A percentile compares a stretch with the other conserved stretches of the same genome.
phyloP scores from a whole-genome alignment of 2,329 filamentous ascomycete species.

The Xylaria sp. region DNA sequence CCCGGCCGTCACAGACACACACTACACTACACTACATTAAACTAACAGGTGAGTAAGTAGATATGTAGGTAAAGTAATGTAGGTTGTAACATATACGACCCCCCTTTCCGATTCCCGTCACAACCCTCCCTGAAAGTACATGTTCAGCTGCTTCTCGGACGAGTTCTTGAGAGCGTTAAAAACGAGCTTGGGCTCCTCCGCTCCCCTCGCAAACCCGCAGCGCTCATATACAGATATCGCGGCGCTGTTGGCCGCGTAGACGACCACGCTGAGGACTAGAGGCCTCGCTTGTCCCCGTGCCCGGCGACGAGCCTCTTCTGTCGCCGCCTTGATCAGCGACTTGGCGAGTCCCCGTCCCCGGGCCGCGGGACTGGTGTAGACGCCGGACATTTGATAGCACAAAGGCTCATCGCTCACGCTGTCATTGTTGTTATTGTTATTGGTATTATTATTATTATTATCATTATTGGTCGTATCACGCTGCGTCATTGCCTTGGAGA shows the following conservation, averaged over 20 bases:
- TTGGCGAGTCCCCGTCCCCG: constrained; percentile 51
- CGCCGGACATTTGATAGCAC: constrained; percentile 51
- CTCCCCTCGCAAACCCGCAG: constrained; percentile 47
- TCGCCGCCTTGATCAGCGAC: constrained; percentile 46
- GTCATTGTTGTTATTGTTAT: constrained; percentile 3
- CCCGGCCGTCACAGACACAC: constrained; percentile 7
- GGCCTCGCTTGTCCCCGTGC: constrained; percentile 40
- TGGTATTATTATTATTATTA: not conserved
- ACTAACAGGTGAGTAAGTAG: no score
- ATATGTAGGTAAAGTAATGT: not conserved
- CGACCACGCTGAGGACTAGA: constrained; percentile 48
- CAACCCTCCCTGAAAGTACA: constrained; percentile 36
- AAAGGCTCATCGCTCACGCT: constrained; percentile 23
- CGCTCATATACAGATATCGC: constrained; percentile 51
- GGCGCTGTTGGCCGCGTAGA: constrained; percentile 49
- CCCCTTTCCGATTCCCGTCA: not conserved
- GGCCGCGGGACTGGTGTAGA: constrained; percentile 52
- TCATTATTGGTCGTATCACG: constrained; percentile 4
- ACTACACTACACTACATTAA: no score
- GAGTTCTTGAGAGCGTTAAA: constrained; percentile 40
- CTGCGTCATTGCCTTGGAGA: constrained; percentile 30
- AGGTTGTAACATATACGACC: not conserved
- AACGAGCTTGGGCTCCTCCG: constrained; percentile 32
- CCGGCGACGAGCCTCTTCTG: constrained; percentile 41
- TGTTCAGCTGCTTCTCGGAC: constrained; percentile 37